phyloP scores from a whole-genome alignment of 108 stramenopile species.

The Skeletonema potamos region DNA sequence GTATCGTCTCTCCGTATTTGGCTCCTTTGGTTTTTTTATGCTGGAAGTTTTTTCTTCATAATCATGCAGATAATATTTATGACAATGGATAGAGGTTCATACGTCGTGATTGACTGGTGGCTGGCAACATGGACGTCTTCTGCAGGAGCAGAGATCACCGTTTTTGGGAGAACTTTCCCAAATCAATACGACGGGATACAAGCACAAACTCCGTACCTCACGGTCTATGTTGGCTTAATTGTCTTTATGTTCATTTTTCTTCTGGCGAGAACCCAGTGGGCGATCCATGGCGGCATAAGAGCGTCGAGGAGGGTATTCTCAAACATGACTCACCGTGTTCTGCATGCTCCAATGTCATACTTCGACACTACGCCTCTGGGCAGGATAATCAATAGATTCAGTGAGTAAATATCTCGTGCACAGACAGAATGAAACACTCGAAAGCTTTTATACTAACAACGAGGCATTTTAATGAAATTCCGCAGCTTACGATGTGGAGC shows the following conservation, averaged over 20 bases:
- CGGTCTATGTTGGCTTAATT: constrained; percentile 48
- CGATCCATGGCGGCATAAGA: constrained; percentile 43
- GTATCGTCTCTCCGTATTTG: constrained; percentile 68
- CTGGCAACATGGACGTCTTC: constrained; percentile 82
- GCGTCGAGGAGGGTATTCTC: constrained; percentile 25
- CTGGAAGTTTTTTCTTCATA: constrained; percentile 70
- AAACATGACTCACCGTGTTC: constrained; percentile 50
- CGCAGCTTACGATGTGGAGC: constrained; percentile 24
- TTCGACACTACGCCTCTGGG: constrained; percentile 96
- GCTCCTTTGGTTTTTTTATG: constrained; percentile 77
- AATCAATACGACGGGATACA: constrained; percentile 61
- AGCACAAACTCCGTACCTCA: constrained; percentile 65
- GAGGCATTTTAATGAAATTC: neutral
- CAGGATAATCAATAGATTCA: constrained; percentile 92
- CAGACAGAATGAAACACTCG: constrained; percentile 74
- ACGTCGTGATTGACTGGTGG: constrained; percentile 84
- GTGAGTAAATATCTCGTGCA: constrained; percentile 72
- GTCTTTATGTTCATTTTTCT: constrained; percentile 51
- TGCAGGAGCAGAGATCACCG: constrained; percentile 39
- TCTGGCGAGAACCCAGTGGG: constrained; percentile 56
- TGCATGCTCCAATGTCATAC: constrained; percentile 80
- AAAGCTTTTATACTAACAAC: constrained; percentile 14
- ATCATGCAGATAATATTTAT: constrained; percentile 49
- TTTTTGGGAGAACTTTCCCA: constrained; percentile 57
- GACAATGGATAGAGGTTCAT: constrained; percentile 71